Base-by-base conservation (phyloP, 73 alveolate species). In the Paramecium bursaria region DNA sequence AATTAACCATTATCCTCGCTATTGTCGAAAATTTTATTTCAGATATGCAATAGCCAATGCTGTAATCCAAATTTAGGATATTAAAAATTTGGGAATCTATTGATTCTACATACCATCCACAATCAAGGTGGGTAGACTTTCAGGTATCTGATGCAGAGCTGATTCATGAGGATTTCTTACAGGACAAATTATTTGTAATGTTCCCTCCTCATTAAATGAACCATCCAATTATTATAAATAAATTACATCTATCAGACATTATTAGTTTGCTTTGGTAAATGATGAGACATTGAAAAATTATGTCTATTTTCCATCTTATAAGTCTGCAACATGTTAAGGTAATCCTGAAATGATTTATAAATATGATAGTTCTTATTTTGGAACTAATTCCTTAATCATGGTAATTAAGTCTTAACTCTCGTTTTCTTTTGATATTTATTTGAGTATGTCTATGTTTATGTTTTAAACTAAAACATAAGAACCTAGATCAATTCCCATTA, bases 1-100 rank as follows among this genome's bases (percentile, higher is more conserved):
- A 0, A 57, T 57, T 15, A 57, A 19, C 76, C 76, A 57, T 57
- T 57, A 29, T 3, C 76, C 76, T 27, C 76, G 27, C 33, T 57
- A n/a, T 57, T 57, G 19, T 11, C 49, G 27, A 17, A 30, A 57
- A 10, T 57, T 23, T 13, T 27, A 30, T 27, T 57, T 57, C 19
- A 57, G 33, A 57, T 57, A 57, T 9, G 76, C 76, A 57, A 57
- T 10, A 3, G 33, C 76, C 9, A 57, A n/a, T 13, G 76, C 76
- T 23, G 76, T 57, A 1, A 30, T 26, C 76, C 76, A 57, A 2
- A 57, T 27, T n/a, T 57, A 13, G 2, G 76, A 19, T 30, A 57
- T 23, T 13, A 57, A 2, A 17, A 57, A 57, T 30, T 30, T 42
- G 7, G 76, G 76, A n/a, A 57, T n/a, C 33, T 57, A 57, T 57